Evolutionary conservation across 2,329 filamentous ascomycete species (phyloP), one percentile per base, ranked within the genome.

Genomic region (Fusarium sp.): DNA sequence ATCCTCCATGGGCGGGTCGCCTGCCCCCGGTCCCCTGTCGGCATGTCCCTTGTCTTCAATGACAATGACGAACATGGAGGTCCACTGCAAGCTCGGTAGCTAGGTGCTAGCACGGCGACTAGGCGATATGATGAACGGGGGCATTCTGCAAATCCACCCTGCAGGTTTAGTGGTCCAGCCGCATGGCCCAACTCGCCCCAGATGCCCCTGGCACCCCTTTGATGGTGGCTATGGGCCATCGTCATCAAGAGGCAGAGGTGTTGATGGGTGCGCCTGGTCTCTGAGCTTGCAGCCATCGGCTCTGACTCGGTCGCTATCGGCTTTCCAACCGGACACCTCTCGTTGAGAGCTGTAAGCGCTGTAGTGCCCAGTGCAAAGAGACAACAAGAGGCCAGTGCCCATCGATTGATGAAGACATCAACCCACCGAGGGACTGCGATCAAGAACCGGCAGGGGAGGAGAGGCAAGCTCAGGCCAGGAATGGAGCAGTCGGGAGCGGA

Each of bases 61-160:
- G 64, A 62, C 64, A 73, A 73, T 74, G 72, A 74, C 71, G 72
- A 73, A 72, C 69, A 72, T 73, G 67, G 62, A 70, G 69, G 69
- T 62, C 72, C 68, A 73, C 69, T 62, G 58, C 64, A 74, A 68
- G 69, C 65, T 74, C 72, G 72, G 72, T 74, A 74, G 72, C 73
- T 74, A 71, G 58, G 67, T 65, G 62, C 60, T 74, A 74, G 73
- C 40, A 63, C 33, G 61, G 60, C 42, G 44, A 58, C 59, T 63
- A 64, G 62, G 53, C 70, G 66, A 72, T 68, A 71, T 65, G 59
- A 64, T 74, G 68, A 70, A 74, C 63, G 65, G 68, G 68, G 72
- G 33, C 64, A 68, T 64, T 56, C 64, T 68, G 60, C 60, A 65
- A 73, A 71, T 62, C 67, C 71, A 61, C 61, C 64, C 57, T 68